A percentile compares a stretch with the other conserved stretches of the same genome.
These are phyloP conservation scores for Aquanectria penicillioides DNA, from an alignment of 2,329 filamentous ascomycete species.

Conservation along the genomic window DNA sequence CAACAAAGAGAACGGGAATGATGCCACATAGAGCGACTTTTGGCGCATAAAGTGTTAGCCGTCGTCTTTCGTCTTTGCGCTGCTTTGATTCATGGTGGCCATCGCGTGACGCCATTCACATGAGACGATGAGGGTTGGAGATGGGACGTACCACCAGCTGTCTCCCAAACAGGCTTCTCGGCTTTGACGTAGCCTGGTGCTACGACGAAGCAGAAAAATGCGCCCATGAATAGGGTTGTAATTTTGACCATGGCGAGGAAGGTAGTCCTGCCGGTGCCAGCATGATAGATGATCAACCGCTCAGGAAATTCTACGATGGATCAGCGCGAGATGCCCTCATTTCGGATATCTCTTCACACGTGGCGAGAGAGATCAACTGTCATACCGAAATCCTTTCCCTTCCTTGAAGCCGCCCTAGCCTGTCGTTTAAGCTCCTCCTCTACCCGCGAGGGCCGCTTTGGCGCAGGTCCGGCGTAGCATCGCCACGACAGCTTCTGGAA, in stretches of 20 bases:
- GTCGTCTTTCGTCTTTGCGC: neutral
- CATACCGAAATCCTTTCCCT: conserved; percentile 34
- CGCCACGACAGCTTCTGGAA: conserved; percentile 37
- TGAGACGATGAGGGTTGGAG: neutral
- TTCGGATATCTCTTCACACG: too few species aligned
- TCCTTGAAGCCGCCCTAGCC: conserved; percentile 38
- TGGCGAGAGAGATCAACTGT: neutral
- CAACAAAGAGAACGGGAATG: conserved; percentile 72
- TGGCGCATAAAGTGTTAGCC: conserved; percentile 6
- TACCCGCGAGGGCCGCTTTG: conserved; percentile 27
- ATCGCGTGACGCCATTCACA: neutral
- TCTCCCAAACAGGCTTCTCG: conserved; percentile 49
- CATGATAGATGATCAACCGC: conserved; percentile 77
- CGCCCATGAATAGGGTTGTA: conserved; percentile 74
- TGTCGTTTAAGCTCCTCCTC: conserved; percentile 42
- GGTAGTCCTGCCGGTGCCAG: conserved; percentile 72
- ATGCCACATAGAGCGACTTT: conserved; percentile 68
- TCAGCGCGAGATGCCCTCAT: too few species aligned
- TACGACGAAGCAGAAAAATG: conserved; percentile 71
- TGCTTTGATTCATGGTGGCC: neutral
- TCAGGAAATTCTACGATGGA: conserved; percentile 60
- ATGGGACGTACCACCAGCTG: conserved; percentile 49
- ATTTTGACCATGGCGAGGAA: conserved; percentile 78
- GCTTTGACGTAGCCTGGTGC: conserved; percentile 66
- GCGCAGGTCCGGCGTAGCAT: conserved; percentile 37